Percentiles rank a stretch among this genome's conserved stretches.
Conservation (phyloP, 192 early-diverging fungal species). For the Cetraspora pellucida region DNA sequence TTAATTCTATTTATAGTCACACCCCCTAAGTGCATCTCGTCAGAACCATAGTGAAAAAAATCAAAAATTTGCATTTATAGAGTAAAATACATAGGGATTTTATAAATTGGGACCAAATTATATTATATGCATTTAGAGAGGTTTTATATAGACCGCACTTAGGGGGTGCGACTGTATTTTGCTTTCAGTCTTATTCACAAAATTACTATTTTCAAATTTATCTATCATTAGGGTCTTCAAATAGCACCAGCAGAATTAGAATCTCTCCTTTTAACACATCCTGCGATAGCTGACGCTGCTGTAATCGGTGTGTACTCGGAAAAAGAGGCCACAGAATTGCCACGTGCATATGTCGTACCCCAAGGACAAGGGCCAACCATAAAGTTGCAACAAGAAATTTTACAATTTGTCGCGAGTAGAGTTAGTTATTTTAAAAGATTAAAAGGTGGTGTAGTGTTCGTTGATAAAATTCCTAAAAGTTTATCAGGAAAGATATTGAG, state of each 20-base stretch:
- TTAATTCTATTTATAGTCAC: neutral
- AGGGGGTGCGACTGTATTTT: too few species aligned
- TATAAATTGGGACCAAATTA: too few species aligned
- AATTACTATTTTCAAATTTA: too few species aligned
- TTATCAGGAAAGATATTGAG: conserved; percentile 86
- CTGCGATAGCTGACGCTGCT: conserved; percentile 67
- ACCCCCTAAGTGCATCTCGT: too few species aligned
- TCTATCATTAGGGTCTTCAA: conserved; percentile 51
- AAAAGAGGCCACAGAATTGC: conserved; percentile 72
- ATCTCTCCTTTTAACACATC: conserved; percentile 68
- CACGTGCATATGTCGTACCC: conserved; percentile 74
- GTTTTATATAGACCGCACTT: too few species aligned
- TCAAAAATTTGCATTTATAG: too few species aligned
- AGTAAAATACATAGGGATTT: too few species aligned
- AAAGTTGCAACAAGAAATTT: conserved; percentile 46
- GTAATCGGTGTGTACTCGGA: conserved; percentile 69
- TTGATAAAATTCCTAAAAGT: conserved; percentile 74
- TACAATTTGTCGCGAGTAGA: conserved; percentile 56
- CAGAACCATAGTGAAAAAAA: too few species aligned
- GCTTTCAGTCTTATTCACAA: too few species aligned
- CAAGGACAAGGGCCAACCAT: conserved; percentile 43
- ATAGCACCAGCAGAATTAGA: conserved; percentile 92
- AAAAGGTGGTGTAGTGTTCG: conserved; percentile 74
- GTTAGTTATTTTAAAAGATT: conserved; percentile 76
- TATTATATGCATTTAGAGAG: too few species aligned